phyloP scores from a whole-genome alignment of 768 basidiomycete species.

The Russula olivacea region DNA sequence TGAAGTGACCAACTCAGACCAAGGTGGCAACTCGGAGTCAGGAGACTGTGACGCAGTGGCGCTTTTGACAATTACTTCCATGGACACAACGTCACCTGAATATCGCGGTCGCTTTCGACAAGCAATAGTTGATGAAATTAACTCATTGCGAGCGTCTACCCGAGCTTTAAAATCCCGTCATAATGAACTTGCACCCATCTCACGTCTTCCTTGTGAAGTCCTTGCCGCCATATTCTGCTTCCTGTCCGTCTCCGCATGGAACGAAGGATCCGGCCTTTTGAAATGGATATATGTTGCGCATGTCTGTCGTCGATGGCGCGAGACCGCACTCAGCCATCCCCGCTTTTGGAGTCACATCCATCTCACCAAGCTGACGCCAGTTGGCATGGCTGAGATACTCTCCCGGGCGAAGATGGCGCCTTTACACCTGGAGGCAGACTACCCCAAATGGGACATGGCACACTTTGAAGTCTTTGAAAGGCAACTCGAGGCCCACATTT shows the following conservation, averaged over 20 bases:
- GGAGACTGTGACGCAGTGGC: no score
- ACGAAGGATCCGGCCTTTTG: not conserved
- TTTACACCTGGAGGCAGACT: not conserved
- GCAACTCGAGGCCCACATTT: slow-evolving; percentile 2
- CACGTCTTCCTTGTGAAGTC: slow-evolving; percentile 7
- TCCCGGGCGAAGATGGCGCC: slow-evolving; percentile 9
- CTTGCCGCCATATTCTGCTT: slow-evolving; percentile 9
- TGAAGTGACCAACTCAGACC: no score
- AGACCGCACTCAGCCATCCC: slow-evolving; percentile 11
- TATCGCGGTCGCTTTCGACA: not conserved
- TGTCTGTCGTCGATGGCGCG: slow-evolving; percentile 21
- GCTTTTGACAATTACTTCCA: not conserved
- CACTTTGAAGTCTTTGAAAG: not conserved
- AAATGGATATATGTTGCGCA: slow-evolving; percentile 11
- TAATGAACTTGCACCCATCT: slow-evolving; percentile 15
- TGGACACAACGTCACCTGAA: not conserved
- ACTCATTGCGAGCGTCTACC: not conserved
- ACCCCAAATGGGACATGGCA: not conserved
- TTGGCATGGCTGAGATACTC: slow-evolving; percentile 1
- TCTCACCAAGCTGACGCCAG: not conserved
- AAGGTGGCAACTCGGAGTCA: no score
- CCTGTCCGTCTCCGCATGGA: not conserved
- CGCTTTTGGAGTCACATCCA: slow-evolving; percentile 13
- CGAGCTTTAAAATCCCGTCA: slow-evolving; percentile 3
- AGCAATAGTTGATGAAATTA: slow-evolving; percentile 11